Evolutionary conservation across 805 yeast species (phyloP).

Genomic region (Pichia scutulata): DNA sequence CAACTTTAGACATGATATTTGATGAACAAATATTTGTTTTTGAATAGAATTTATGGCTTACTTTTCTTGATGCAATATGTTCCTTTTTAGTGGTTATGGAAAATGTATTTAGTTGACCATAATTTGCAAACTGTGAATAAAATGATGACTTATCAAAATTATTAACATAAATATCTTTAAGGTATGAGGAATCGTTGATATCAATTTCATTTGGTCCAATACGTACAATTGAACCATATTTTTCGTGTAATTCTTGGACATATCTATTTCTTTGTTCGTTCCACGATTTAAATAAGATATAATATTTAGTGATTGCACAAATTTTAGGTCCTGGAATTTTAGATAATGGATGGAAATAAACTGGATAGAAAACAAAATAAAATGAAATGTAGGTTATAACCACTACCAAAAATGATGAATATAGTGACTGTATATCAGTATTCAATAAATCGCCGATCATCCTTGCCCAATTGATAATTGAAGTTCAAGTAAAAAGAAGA

Average conservation of each 20-base stretch:
- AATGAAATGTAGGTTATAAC: constrained; percentile 6
- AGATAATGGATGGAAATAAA: constrained; percentile 41
- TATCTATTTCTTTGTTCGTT: constrained; percentile 40
- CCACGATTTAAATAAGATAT: constrained; percentile 37
- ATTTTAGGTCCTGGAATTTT: constrained; percentile 52
- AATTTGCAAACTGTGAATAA: constrained; percentile 54
- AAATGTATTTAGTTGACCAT: constrained; percentile 52
- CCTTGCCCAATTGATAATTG: background rate
- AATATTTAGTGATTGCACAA: constrained; percentile 37
- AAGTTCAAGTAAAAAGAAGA: background rate
- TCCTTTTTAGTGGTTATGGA: constrained; percentile 41
- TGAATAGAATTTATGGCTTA: constrained; percentile 36
- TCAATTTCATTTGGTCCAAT: constrained; percentile 57
- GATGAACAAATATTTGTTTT: constrained; percentile 32
- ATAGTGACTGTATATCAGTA: background rate
- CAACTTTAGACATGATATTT: constrained; percentile 28
- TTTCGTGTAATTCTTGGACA: constrained; percentile 42
- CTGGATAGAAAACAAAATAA: constrained; percentile 34
- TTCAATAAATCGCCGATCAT: background rate
- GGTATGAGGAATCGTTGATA: constrained; percentile 40
- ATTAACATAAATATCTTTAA: constrained; percentile 49
- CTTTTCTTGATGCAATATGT: constrained; percentile 38
- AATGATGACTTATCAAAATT: constrained; percentile 51
- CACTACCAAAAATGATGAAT: background rate
- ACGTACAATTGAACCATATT: constrained; percentile 57